These are phyloP conservation scores for Penicillium salamii DNA, from an alignment of 495 filamentous ascomycete genomes.

Conservation along the genomic window DNA sequence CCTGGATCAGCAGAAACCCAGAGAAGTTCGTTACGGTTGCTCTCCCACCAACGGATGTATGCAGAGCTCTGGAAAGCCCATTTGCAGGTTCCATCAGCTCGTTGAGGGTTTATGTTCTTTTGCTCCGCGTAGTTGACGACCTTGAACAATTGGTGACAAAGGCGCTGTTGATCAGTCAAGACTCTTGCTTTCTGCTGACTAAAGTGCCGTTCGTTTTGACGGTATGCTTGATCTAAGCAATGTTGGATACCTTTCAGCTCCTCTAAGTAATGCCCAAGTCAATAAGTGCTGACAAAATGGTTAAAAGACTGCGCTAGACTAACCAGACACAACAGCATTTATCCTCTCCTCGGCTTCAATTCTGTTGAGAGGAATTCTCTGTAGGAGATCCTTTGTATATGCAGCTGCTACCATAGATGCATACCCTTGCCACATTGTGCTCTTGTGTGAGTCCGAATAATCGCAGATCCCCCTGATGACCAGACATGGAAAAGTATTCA, in stretches of 20 bases:
- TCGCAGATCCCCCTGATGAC: conserved; percentile 37
- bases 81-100: conserved; percentile 21
- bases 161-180: conserved; percentile 19
- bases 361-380: neutral
- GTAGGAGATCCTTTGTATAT: conserved; percentile 26
- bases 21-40: conserved; percentile 28
- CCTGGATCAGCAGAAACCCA: conserved; percentile 46
- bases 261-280: too few species aligned
- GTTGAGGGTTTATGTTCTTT: conserved; percentile 27
- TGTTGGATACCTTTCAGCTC: too few species aligned
- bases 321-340: neutral
- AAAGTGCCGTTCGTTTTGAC: too few species aligned
- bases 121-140: conserved; percentile 21
- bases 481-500: conserved; percentile 33
- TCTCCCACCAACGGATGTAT: conserved; percentile 22
- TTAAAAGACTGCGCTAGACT: neutral
- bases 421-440: conserved; percentile 32
- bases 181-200: neutral
- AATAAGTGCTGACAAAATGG: neutral
- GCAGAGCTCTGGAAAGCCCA: conserved; percentile 28
- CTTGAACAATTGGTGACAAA: conserved; percentile 29
- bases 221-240: too few species aligned
- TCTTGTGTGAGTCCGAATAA: conserved; percentile 37
- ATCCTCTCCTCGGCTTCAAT: conserved; percentile 11
- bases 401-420: conserved; percentile 27